Conservation (phyloP, 2,329 filamentous ascomycete species). For the Dryadomyces quercus-mongolicae region DNA sequence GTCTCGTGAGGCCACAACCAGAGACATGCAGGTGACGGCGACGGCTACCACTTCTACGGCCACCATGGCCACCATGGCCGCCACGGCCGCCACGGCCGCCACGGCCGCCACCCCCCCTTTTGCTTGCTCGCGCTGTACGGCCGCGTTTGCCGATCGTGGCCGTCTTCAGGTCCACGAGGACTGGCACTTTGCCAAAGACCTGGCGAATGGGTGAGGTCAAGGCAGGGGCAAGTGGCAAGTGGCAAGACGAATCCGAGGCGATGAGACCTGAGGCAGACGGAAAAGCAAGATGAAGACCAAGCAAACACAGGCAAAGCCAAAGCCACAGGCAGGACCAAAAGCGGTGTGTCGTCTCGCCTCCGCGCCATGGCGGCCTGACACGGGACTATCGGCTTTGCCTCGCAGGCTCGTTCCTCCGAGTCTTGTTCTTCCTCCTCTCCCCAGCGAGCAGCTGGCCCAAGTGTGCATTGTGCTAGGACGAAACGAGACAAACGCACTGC, state of each 20-base stretch:
- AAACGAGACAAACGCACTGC: background rate
- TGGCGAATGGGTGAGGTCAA: slow-evolving; percentile 53
- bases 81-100: background rate
- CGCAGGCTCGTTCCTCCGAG: too few relatives aligned
- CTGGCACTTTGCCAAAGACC: slow-evolving; percentile 86
- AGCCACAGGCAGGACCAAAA: too few relatives aligned
- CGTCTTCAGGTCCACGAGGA: slow-evolving; percentile 68
- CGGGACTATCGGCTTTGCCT: background rate
- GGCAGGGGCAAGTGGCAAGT: too few relatives aligned
- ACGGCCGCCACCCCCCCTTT: background rate
- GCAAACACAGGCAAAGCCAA: too few relatives aligned
- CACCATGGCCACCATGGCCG: too few relatives aligned
- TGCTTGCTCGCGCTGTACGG: slow-evolving; percentile 54
- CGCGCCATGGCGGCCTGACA: background rate
- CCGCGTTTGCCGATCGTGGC: slow-evolving; percentile 42
- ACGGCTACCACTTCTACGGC: background rate
- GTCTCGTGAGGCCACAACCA: background rate
- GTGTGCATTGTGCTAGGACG: background rate
- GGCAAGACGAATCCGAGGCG: too few relatives aligned
- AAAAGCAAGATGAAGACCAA: background rate
- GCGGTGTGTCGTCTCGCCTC: background rate
- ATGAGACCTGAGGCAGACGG: background rate
- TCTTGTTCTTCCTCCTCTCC: background rate
- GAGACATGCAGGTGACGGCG: background rate
- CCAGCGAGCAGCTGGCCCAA: background rate